Evolutionary conservation across 2,329 filamentous ascomycete species (phyloP), one percentile per base, ranked within the genome.

Genomic region (Karstenula rhodostoma): DNA sequence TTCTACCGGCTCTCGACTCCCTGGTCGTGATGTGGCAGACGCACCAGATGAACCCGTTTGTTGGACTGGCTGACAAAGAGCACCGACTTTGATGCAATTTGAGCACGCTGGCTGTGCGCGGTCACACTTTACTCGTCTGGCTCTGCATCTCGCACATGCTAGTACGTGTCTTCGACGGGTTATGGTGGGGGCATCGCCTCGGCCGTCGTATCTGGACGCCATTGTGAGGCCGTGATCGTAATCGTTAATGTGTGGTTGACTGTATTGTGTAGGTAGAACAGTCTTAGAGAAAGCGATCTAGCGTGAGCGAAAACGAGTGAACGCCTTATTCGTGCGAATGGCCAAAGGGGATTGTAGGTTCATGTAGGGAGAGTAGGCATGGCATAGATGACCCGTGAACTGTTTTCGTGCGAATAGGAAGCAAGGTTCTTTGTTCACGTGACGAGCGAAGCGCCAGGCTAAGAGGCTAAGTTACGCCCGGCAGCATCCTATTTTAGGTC

Each of bases 71-170:
- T 65, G 62, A 53, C 67, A 70, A 13, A 66, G 42, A 17, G 64
- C 61, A 22, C 67, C 66, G 17, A 61, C 61, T 53, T 70, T 70
- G 22, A 55, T 46, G 43, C 67, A 70, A 52, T 69, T 70, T 9
- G 66, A 66, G 47, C 67, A 70, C 43, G 66, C 53, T n/a, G 67
- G 67, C 55, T 67, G 65, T 12, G 62, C 66, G 27, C 67, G 58
- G 54, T 70, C 66, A 46, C 67, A 70, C 58, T 67, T 67, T 12
- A 70, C 67, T 33, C 67, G 53, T 56, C 67, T 58, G 7, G 66
- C 66, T 63, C 67, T 65, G 42, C 67, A 70, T 60, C 67, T 65
- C 22, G 63, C 63, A 46, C 67, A 70, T 10, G 67, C 66, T 17
- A 67, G 48, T 23, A 68, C 64, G 58, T 62, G 60, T 57, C 67